Evolutionary conservation across 1,139 yeast species (phyloP), one percentile per base, ranked within the genome.

Genomic region (Suzukiozyma palmioleophila): DNA sequence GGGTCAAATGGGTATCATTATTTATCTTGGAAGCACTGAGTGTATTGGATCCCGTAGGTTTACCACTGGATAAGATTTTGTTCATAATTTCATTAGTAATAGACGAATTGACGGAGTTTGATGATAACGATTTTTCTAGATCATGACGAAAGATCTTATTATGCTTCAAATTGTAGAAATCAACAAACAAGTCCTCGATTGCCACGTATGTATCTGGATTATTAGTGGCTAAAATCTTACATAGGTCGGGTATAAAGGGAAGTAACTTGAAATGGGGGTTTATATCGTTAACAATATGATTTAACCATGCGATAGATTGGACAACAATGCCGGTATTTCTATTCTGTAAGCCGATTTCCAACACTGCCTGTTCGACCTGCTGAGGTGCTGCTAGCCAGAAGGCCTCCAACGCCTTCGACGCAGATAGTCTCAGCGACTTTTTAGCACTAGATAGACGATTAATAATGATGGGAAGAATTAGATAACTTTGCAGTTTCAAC

Each of bases 321-420:
- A 66, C 56, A 28, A 77, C 64, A 8, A 80, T 65, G 11, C 48
- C 55, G 2, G 62, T 50, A 41, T 66, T 64, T 7, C 67, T 50
- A 51, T 70, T 72, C 12, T 59, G 53, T 32, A 84, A 64, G 0
- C 85, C 90, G n/a, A 64, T 53, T 3, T 73, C 75, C 14, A 68
- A 60, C 22, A 85, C 48, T 6, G 61, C 52, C 11, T 48, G 51
- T 37, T 84, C 89, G 8, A 82, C 80, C 24, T 73, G 73, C 1
- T 59, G 55, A 0, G 85, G 81, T 6, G 80, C 68, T 1, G 79
- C 73, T n/a, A 79, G 65, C 87, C 89, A 84, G 51, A 77, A 79
- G 2, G 80, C 84, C 41, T 77, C 79, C 32, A 85, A 58, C 0
- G 87, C 79, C 35, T 73, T 70, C 36, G 70, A 68, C 0, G 89